These are phyloP conservation scores for Phytophthora idaei DNA, from an alignment of 352 stramenopile species.

Conservation along the genomic window DNA sequence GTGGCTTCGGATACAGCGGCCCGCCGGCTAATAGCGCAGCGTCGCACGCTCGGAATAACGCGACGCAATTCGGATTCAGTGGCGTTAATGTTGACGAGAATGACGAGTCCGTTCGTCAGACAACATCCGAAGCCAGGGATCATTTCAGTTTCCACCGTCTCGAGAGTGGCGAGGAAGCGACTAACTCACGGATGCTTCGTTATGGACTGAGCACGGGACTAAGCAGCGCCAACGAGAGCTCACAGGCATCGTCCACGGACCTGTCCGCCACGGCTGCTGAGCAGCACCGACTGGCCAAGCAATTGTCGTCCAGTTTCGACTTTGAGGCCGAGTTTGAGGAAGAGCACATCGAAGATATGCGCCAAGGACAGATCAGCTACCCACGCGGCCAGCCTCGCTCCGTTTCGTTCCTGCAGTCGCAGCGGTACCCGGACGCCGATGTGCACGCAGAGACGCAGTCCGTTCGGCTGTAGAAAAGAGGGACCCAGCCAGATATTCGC, in stretches of 20 bases:
- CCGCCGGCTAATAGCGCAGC: constrained; percentile 27
- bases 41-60: constrained; percentile 34
- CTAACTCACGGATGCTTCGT: neutral
- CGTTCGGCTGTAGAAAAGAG: constrained; percentile 41
- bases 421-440: constrained; percentile 73
- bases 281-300: constrained; percentile 21
- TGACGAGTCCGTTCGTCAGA: constrained; percentile 4
- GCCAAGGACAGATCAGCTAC: constrained; percentile 56
- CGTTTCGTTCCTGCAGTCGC: constrained; percentile 74
- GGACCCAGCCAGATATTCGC: constrained; percentile 1
- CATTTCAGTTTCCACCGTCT: constrained; percentile 40
- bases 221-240: constrained; percentile 37
- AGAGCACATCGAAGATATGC: constrained; percentile 46
- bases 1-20: constrained; percentile 12
- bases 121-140: constrained; percentile 6
- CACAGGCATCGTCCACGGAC: constrained; percentile 25
- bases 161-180: constrained; percentile 28
- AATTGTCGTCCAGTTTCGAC: constrained; percentile 57
- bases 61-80: constrained; percentile 40
- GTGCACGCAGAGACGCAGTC: constrained; percentile 69
- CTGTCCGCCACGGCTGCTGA: constrained; percentile 22
- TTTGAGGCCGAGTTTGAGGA: constrained; percentile 61
- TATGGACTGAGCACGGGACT: constrained; percentile 34
- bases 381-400: constrained; percentile 62
- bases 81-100: constrained; percentile 20